Base-by-base conservation (phyloP, 331 rosid species). In the Stylosanthes scabra region DNA sequence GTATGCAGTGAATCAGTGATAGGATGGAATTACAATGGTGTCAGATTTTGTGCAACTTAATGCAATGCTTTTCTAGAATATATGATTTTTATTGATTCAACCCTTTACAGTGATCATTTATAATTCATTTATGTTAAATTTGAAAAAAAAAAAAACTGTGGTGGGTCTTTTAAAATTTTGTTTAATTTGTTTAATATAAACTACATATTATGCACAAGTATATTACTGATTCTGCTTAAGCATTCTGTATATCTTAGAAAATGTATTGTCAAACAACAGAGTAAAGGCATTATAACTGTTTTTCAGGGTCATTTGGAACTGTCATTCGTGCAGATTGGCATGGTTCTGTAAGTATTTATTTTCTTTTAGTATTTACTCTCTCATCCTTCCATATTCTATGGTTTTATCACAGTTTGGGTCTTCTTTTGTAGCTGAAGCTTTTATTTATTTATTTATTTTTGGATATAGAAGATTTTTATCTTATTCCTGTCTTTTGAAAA, bases 261-360 rank as follows among this genome's bases (percentile, higher is more conserved):
- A 65, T 42, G 46, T 63, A 63, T 51, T 63, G 37, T 56, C 71
- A 51, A 77, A 72, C 42, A 68, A 62, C 70, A 74, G 31, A 25
- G 60, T 34, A 60, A 59, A 59, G 27, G 45, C 63, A 54, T 41
- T 46, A 49, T 80, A 71, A 25, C 74, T 75, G 71, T 76, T 83
- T 89, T 86, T 77, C 93, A 94, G 99, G 97, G 74, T 94, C 99
- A 47, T 91, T 91, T 76, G 97, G 97, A 81, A 88, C 93, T 61
- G 96, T 94, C 69, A 91, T 86, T 74, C 93, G 84, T 14, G 98
- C 98, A 8, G 97, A 91, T 72, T 94, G 98, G 98, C 91, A 85
- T 80, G 97, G 97, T 77, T 94, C 88, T 8, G 97, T 94, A 90
- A 89, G 95, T 72, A 72, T 76, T 59, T 76, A 11, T 64, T 51